A percentile compares a stretch with the other conserved stretches of the same genome.
Conservation (phyloP, 495 filamentous ascomycete genomes). For the Penicillium parvum region DNA sequence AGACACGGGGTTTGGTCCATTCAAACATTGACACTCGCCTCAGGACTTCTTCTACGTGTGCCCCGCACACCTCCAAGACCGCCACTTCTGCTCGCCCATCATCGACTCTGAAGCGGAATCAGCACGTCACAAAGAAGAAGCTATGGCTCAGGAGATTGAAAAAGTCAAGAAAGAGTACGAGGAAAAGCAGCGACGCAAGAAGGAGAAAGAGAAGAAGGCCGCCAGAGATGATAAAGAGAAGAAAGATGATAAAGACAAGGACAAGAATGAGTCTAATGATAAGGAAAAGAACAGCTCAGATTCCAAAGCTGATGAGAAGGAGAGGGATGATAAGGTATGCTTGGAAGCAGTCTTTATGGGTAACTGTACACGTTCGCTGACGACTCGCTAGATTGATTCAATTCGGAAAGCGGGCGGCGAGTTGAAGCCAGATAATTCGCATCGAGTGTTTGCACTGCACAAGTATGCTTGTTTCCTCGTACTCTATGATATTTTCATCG, state of each 20-base stretch:
- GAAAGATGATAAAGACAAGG: slow-evolving; percentile 46
- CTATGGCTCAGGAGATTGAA: slow-evolving; percentile 68
- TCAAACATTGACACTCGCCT: not conserved
- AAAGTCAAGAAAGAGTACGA: slow-evolving; percentile 58
- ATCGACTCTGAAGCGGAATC: slow-evolving; percentile 71
- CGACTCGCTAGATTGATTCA: slow-evolving; percentile 29
- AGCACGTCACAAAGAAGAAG: slow-evolving; percentile 60
- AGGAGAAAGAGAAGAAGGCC: slow-evolving; percentile 25
- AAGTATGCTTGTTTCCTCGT: slow-evolving; percentile 59
- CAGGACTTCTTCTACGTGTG: slow-evolving; percentile 96
- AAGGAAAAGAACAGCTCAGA: slow-evolving; percentile 24
- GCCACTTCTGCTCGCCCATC: slow-evolving; percentile 73
- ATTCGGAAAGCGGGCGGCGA: slow-evolving; percentile 33
- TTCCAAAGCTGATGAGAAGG: slow-evolving; percentile 43
- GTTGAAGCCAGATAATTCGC: slow-evolving; percentile 41
- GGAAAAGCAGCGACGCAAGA: slow-evolving; percentile 38
- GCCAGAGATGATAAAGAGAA: slow-evolving; percentile 42
- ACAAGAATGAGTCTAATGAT: slow-evolving; percentile 45
- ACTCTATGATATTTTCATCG: too few relatives aligned
- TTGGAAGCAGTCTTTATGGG: not conserved
- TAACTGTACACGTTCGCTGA: not conserved
- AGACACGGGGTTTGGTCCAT: not conserved
- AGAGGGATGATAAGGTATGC: slow-evolving; percentile 52
- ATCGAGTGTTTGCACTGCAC: slow-evolving; percentile 80
- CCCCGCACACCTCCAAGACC: slow-evolving; percentile 76